Base-by-base conservation (phyloP, 2,329 filamentous ascomycete genomes). In the Zasmidium cellare region DNA sequence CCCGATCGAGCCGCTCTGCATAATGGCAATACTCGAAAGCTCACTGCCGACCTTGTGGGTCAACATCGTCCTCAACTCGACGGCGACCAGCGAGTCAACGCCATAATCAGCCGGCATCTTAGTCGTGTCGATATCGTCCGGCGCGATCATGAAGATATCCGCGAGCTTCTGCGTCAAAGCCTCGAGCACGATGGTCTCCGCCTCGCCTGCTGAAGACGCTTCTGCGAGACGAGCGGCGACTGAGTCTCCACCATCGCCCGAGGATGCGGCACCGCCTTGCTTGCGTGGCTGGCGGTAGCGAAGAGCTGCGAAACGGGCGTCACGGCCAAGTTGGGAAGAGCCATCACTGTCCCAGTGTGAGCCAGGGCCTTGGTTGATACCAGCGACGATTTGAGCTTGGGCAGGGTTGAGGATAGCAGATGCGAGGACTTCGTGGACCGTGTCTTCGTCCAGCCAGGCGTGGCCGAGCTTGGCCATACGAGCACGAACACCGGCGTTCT, bases 61-160 rank as follows among this genome's bases (percentile, higher is more conserved):
- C 47, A 50, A 31, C 16, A 50, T 25, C 24, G 47, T 50, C 23
- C 47, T 20, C 14, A 53, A 53, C 50, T 53, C 50, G 25, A 41
- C 41, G 25, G 38, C 50, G 3, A 53, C 50, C 19, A 53, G 20
- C 31, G 50, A 53, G 19, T 38, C 51, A 25, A 50, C 28, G 9
- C 47, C 47, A 31, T 46, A 18, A 2, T 35, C 51, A 23, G n/a
- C 31, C 22, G 45, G 35, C 3, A 19, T 31, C 35, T 46, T 53
- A 12, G 20, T 23, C 3, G 51, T n/a, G 19, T 46, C 51, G 9
- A 53, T 46, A 3, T 46, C 51, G 16, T 53, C 51, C 22, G 44
- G 35, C 6, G 51, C 25, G 9, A 46, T 22, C 18, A 23, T 24
- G 16, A 46, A 23, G n/a, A 46, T 11, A 22, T n/a, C 22, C 22